Conservation (phyloP, 306 rosid species). For the Cyamopsis tetragonoloba region DNA sequence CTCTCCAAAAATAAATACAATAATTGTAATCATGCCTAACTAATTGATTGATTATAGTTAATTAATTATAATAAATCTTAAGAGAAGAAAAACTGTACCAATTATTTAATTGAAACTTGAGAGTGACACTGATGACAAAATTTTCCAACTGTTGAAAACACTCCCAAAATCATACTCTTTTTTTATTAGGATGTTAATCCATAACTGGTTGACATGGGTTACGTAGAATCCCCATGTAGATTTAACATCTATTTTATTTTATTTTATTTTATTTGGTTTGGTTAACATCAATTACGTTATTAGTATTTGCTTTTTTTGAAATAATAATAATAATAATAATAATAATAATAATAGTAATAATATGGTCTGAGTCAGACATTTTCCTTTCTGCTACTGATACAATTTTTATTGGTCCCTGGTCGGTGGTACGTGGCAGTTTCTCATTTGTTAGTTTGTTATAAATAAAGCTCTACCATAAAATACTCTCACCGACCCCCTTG, state of each 20-base stretch:
- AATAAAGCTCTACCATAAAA: slow-evolving; percentile 26
- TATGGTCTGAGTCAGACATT: slow-evolving; percentile 5
- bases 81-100: neutral
- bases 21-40: neutral
- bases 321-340: no score
- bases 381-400: neutral
- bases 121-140: neutral
- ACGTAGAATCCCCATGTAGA: neutral
- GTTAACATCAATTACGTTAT: neutral
- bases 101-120: neutral
- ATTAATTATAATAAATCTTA: no score
- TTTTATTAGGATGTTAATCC: neutral
- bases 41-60: slow-evolving; percentile 3
- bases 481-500: slow-evolving; percentile 31
- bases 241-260: no score
- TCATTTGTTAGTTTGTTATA: neutral
- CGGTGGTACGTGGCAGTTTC: slow-evolving; percentile 47
- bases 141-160: neutral
- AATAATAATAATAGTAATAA: no score
- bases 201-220: slow-evolving; percentile 2
- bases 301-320: no score
- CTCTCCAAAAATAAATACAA: neutral
- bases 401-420: slow-evolving; percentile 32
- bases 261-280: no score
- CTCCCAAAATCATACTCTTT: neutral